Conservation (phyloP, 306 rosid genomes). For the Prunus padus region DNA sequence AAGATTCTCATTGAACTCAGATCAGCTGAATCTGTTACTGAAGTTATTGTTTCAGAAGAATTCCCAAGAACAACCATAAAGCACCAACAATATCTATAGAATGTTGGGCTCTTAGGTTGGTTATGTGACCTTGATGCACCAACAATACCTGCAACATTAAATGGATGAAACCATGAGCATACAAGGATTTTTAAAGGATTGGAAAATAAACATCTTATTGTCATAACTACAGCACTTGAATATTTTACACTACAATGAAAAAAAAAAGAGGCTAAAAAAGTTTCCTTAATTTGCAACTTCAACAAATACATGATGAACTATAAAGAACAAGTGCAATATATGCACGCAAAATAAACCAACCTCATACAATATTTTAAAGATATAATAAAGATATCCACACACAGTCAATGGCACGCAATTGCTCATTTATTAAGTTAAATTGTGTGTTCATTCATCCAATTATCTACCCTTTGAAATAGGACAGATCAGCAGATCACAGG, state of each 20-base stretch:
- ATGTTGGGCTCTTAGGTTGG: constrained; percentile 22
- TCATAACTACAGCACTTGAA: neutral
- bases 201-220: neutral
- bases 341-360: neutral
- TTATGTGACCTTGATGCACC: constrained; percentile 6
- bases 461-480: neutral
- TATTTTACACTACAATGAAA: neutral
- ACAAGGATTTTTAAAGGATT: neutral
- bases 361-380: neutral
- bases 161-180: constrained; percentile 12
- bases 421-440: neutral
- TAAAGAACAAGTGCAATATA: neutral
- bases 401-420: neutral
- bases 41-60: constrained; percentile 15
- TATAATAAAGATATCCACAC: neutral
- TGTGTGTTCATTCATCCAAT: neutral
- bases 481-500: neutral
- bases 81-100: constrained; percentile 18
- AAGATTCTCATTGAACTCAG: constrained; percentile 36
- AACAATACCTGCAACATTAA: constrained; percentile 31
- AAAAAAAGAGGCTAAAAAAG: neutral
- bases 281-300: neutral
- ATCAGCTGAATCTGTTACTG: constrained; percentile 24
- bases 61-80: constrained; percentile 23
- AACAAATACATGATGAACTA: neutral